A percentile compares a stretch with the other conserved stretches of the same genome.
phyloP scores from a whole-genome alignment of 768 basidiomycete species.

The Panus rudis region DNA sequence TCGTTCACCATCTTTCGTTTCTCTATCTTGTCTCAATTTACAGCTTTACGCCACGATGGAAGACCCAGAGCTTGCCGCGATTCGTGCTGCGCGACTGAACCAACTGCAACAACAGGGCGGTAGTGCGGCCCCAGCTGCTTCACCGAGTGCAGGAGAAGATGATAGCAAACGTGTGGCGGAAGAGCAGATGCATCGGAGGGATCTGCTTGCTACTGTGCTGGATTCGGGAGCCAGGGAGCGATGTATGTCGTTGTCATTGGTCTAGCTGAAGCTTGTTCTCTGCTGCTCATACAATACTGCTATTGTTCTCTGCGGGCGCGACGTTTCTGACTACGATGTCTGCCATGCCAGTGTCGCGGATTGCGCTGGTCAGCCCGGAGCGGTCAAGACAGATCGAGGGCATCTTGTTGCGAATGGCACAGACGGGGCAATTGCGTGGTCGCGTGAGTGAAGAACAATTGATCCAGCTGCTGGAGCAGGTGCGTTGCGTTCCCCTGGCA shows the following conservation, averaged over 20 bases:
- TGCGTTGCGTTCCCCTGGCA: slow-evolving; percentile 20
- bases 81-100: slow-evolving; percentile 36
- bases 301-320: too few relatives aligned
- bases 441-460: slow-evolving; percentile 75
- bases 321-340: background rate
- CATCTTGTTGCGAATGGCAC: slow-evolving; percentile 76
- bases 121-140: slow-evolving; percentile 3
- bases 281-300: background rate
- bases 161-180: slow-evolving; percentile 54
- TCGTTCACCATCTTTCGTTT: too few relatives aligned
- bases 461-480: slow-evolving; percentile 83
- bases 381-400: slow-evolving; percentile 75
- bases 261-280: background rate
- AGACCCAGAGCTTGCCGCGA: slow-evolving; percentile 36
- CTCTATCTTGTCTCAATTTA: too few relatives aligned
- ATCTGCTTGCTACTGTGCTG: slow-evolving; percentile 72
- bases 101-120: slow-evolving; percentile 29
- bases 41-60: slow-evolving; percentile 20
- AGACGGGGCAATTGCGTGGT: slow-evolving; percentile 72
- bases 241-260: slow-evolving; percentile 44
- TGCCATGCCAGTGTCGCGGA: slow-evolving; percentile 61
- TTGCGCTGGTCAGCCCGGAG: slow-evolving; percentile 79
- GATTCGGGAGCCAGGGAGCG: slow-evolving; percentile 76
- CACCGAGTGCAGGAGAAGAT: slow-evolving; percentile 35
- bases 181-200: slow-evolving; percentile 69